phyloP scores from a whole-genome alignment of 495 filamentous ascomycete species.

The Penicillium angulare region DNA sequence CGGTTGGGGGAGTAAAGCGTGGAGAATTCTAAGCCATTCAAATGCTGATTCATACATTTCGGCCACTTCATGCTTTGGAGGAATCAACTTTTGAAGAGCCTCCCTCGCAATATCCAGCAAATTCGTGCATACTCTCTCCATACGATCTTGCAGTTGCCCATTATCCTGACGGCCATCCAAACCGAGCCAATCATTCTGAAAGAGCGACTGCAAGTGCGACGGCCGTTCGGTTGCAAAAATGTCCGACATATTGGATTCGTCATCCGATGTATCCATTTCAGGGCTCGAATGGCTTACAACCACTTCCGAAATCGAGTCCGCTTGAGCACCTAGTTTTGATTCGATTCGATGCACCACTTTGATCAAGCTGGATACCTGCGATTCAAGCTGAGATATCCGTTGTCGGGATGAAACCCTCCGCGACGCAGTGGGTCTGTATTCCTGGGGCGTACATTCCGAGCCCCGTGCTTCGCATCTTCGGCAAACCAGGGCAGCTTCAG shows the following conservation, averaged over 20 bases:
- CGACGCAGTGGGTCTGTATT: constrained; percentile 9
- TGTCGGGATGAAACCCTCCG: constrained; percentile 21
- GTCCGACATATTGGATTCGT: constrained; percentile 13
- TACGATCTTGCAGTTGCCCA: constrained; percentile 1
- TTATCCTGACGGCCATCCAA: constrained; percentile 7
- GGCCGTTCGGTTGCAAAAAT: constrained; percentile 16
- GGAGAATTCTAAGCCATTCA: constrained; percentile 22
- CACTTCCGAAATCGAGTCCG: neutral
- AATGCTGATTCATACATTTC: constrained; percentile 11
- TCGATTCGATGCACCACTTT: constrained; percentile 17
- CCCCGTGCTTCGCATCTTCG: constrained; percentile 24
- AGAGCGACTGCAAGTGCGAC: constrained; percentile 24
- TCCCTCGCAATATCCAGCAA: constrained; percentile 9
- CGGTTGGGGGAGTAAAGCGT: constrained; percentile 19
- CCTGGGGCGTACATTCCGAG: constrained; percentile 21
- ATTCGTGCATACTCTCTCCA: constrained; percentile 3
- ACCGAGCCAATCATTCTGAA: constrained; percentile 31
- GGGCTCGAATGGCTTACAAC: constrained; percentile 1
- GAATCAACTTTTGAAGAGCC: constrained; percentile 21
- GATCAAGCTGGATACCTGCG: constrained; percentile 19
- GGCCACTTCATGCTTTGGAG: constrained; percentile 16
- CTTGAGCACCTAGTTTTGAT: constrained; percentile 13
- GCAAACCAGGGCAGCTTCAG: constrained; percentile 18
- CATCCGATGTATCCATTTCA: neutral
- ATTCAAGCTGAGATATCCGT: constrained; percentile 26